Evolutionary conservation across 2,329 filamentous ascomycete species (phyloP), one percentile per base, ranked within the genome.

Genomic region (Trichoderma breve): DNA sequence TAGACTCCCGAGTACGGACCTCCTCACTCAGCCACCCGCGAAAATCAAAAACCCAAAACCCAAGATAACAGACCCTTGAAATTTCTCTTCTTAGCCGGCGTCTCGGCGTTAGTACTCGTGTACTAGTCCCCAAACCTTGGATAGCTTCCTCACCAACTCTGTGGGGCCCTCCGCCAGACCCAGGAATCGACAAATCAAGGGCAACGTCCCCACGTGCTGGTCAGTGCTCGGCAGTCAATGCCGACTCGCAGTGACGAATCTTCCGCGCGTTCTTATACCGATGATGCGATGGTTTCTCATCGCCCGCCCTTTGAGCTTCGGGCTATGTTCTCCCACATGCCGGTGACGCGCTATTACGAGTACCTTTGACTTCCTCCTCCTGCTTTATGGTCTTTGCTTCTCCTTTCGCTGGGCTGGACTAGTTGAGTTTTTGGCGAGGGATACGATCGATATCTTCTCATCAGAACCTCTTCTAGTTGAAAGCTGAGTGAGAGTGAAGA

Each of bases 231-330:
- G 64, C 57, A 62, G 34, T 58, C 30, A 21, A 39, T 72, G 64
- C 71, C 71, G 71, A 47, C 51, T 26, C 18, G 39, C 21, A 39
- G 21, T 57, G 24, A 58, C 53, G 69, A 53, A 53, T 51, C 14
- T 51, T 43, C 64, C 53, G 15, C 63, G 64, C 71, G 55, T 68
- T 64, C 21, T 63, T 32, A 70, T 70, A 70, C 26, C 51, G 51
- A 57, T 39, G 64, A 21, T 64, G 36, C 39, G 39, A 21, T 60
- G 30, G 57, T 28, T 26, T 58, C 26, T 15, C n/a, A n/a, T n/a
- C n/a, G n/a, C n/a, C 51, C 64, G 51, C 64, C 51, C n/a, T 67
- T 67, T n/a, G n/a, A 18, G 7, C 55, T 36, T 21, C n/a, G 57
- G n/a, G 15, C 2, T n/a, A 3, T 60, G 57, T 21, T 24, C 26